Evolutionary conservation across 2,329 filamentous ascomycete species (phyloP).

Genomic region (Plectosphaerella plurivora): DNA sequence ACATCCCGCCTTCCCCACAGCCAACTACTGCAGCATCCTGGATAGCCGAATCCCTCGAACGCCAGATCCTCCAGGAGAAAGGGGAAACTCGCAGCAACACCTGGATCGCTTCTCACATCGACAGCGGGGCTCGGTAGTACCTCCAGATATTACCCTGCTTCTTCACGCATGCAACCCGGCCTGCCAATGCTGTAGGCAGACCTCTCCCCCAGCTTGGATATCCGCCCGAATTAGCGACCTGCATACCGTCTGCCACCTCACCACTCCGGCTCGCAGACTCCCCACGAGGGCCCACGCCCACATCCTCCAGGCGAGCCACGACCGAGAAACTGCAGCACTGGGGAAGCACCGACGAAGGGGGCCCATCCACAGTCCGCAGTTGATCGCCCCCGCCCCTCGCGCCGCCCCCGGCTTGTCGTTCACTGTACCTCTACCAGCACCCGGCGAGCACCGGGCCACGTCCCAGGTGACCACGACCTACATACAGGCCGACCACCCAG

Average conservation of each 20-base stretch:
- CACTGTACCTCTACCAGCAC: constrained; percentile 4
- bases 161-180: constrained; percentile 6
- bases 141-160: constrained; percentile 3
- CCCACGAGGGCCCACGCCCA: constrained; percentile 32
- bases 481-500: constrained; percentile 3
- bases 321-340: constrained; percentile 18
- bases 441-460: constrained; percentile 6
- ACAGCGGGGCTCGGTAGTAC: constrained; percentile 1
- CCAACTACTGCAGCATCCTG: constrained; percentile 32
- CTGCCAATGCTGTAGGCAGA: constrained; percentile 16
- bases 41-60: neutral
- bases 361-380: constrained; percentile 8
- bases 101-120: constrained; percentile 1
- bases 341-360: constrained; percentile 10
- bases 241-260: constrained; percentile 44
- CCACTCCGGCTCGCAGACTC: constrained; percentile 13
- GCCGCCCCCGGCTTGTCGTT: constrained; percentile 2
- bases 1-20: constrained; percentile 49
- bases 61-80: neutral
- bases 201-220: constrained; percentile 20
- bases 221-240: constrained; percentile 38
- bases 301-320: constrained; percentile 32
- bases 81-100: no score
- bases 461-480: constrained; percentile 1
- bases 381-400: constrained; percentile 6